Percentiles rank a stretch among this genome's conserved stretches.
Conservation (phyloP, 495 filamentous ascomycete genomes). For the Daldinia grandis region DNA sequence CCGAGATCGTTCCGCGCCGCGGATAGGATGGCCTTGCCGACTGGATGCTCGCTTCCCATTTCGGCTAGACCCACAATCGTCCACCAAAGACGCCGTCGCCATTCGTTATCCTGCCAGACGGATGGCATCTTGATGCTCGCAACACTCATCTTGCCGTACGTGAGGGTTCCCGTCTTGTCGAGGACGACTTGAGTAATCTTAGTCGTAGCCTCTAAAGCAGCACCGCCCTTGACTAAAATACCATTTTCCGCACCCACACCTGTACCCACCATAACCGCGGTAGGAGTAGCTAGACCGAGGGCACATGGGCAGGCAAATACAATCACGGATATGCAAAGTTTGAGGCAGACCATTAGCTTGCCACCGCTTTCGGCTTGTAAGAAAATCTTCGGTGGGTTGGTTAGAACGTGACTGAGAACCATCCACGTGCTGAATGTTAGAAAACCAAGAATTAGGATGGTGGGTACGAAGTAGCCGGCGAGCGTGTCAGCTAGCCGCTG, state of each 20-base stretch:
- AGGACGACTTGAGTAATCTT: conserved; percentile 93
- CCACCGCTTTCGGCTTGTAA: conserved; percentile 81
- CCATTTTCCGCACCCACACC: conserved; percentile 96
- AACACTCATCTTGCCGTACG: conserved; percentile 93
- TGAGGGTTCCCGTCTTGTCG: conserved; percentile 98
- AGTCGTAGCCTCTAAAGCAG: conserved; percentile 90
- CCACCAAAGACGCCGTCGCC: conserved; percentile 87
- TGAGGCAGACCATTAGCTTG: conserved; percentile 93
- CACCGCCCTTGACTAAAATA: conserved; percentile 96
- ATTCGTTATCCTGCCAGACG: conserved; percentile 73
- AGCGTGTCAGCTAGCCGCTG: conserved; percentile 91
- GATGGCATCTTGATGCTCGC: conserved; percentile 70
- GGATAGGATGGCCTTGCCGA: conserved; percentile 82
- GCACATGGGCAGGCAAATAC: conserved; percentile 98
- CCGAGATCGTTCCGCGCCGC: conserved; percentile 78
- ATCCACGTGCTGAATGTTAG: conserved; percentile 93
- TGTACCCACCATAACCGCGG: conserved; percentile 98
- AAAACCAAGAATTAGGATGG: conserved; percentile 83
- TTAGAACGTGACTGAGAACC: conserved; percentile 85
- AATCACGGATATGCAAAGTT: conserved; percentile 98
- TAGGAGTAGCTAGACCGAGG: conserved; percentile 91
- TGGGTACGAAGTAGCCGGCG: conserved; percentile 93
- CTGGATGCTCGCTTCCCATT: conserved; percentile 92
- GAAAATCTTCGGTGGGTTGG: conserved; percentile 88
- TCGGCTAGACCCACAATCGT: conserved; percentile 90